Base-by-base conservation (phyloP, 2,329 filamentous ascomycete species). In the Pseudogymnoascus pannorum region DNA sequence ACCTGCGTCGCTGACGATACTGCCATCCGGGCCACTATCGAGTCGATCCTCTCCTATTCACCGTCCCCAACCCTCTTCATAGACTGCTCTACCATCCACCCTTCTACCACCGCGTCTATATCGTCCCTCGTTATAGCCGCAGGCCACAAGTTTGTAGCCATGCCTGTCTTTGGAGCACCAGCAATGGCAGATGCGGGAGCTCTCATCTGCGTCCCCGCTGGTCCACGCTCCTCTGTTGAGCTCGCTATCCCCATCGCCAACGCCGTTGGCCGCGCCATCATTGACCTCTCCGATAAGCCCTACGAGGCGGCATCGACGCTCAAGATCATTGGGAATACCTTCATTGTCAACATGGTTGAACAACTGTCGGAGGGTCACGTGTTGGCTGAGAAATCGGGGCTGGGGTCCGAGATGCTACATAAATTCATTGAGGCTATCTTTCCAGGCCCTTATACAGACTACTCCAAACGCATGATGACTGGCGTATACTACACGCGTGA, bases 71-170 rank as follows among this genome's bases (percentile, higher is more conserved):
- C 96, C 76, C 77, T 94, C 14, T 87, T 96, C 66, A 82, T 96
- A 31, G 92, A 96, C 71, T 92, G 88, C 79, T 94, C 90, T 3
- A 96, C 92, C 24, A 84, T 96, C 35, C 89, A 94, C 73, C 92
- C 92, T 0, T 87, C 92, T 61, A 91, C 89, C 3, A 89, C 89
- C 1, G 83, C 89, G 64, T 79, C 78, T 24, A 74, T 91, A 2
- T 86, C 86, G 24, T 78, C 84, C 66, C 77, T 74, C 24, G 76
- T 88, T 63, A 76, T 77, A 11, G 78, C 72, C 1, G 79, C 79
- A 22, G 88, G 88, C 5, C 91, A 82, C 2, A 79, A 86, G 38
- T 95, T 96, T 70, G 84, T 96, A 16, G 88, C 89, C 1, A 85
- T 82, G 68, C 86, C 87, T 9, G 84, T 92, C 4, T 92, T 92